These are phyloP conservation scores for Dendrothele bispora DNA, from an alignment of 768 basidiomycete species.

Conservation along the genomic window DNA sequence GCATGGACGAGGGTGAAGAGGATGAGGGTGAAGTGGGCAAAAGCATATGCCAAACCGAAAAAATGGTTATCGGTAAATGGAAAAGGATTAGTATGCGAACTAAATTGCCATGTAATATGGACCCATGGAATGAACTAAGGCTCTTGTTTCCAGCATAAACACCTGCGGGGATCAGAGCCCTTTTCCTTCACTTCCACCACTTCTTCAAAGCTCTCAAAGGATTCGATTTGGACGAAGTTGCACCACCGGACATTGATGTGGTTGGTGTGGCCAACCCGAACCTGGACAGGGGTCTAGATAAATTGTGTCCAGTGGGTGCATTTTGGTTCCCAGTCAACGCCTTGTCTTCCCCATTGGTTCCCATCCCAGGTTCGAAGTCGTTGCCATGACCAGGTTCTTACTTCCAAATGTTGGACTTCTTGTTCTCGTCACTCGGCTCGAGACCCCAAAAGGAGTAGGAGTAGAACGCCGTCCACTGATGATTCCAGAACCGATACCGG, in stretches of 20 bases:
- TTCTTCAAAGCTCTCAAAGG: slow-evolving; percentile 28
- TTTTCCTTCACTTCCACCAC: slow-evolving; percentile 59
- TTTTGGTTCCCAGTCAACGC: slow-evolving; percentile 42
- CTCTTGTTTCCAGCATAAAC: slow-evolving; percentile 34
- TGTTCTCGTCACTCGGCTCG: slow-evolving; percentile 26
- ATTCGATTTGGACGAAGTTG: no score
- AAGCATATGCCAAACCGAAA: no score
- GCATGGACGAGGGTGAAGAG: no score
- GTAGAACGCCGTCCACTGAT: slow-evolving; percentile 2
- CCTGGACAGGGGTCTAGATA: slow-evolving; percentile 21
- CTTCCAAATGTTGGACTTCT: slow-evolving; percentile 40
- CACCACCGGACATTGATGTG: no score
- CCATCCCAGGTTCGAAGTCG: slow-evolving; percentile 14
- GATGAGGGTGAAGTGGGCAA: no score
- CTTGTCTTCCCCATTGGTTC: slow-evolving; percentile 58
- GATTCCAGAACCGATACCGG: slow-evolving; percentile 33
- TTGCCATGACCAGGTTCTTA: slow-evolving; percentile 51
- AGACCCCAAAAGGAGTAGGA: slow-evolving; percentile 6
- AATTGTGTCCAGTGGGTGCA: slow-evolving; percentile 11
- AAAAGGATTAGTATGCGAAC: no score
- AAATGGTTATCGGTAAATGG: no score
- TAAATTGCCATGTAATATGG: slow-evolving; percentile 81
- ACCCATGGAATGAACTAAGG: slow-evolving; percentile 78
- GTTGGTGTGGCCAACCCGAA: slow-evolving; percentile 18
- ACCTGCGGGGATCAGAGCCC: no score